Percentiles rank a stretch among this genome's conserved stretches.
Conservation (phyloP, 2,329 filamentous ascomycete species). For the Coniochaeta sp. region DNA sequence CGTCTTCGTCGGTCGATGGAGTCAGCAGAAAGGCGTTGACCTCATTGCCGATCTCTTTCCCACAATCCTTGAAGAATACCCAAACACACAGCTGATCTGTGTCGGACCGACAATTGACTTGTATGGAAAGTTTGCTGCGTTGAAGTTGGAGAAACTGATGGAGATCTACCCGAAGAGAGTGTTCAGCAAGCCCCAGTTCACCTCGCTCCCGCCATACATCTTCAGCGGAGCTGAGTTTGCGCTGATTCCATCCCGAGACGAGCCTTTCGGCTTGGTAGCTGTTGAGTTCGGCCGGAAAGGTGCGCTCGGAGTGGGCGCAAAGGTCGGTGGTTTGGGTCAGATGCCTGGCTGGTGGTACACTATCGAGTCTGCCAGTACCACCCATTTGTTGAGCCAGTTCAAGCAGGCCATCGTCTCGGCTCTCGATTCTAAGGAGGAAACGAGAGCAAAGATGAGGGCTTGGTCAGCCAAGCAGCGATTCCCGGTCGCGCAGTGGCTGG, state of each 20-base stretch:
- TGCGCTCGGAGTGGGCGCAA: slow-evolving; percentile 55
- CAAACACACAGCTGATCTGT: slow-evolving; percentile 52
- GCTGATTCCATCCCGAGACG: slow-evolving; percentile 58
- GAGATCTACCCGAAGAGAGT: slow-evolving; percentile 55
- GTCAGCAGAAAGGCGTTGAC: slow-evolving; percentile 60
- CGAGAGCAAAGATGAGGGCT: slow-evolving; percentile 54
- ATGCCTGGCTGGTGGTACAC: slow-evolving; percentile 66
- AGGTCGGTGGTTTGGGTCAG: slow-evolving; percentile 57
- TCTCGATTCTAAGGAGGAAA: slow-evolving; percentile 45
- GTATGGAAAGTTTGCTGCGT: slow-evolving; percentile 58
- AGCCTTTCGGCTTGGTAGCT: slow-evolving; percentile 60
- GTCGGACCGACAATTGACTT: slow-evolving; percentile 59
- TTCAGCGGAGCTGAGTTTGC: slow-evolving; percentile 61
- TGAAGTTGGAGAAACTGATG: slow-evolving; percentile 58
- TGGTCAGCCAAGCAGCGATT: slow-evolving; percentile 57
- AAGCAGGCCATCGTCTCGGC: slow-evolving; percentile 54
- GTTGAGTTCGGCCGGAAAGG: slow-evolving; percentile 62
- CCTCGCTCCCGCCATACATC: slow-evolving; percentile 53
- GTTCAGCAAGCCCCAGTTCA: slow-evolving; percentile 59
- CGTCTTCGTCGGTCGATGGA: slow-evolving; percentile 62
- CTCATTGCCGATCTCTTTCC: slow-evolving; percentile 61
- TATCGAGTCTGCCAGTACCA: slow-evolving; percentile 54
- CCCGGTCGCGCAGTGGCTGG: slow-evolving; percentile 58
- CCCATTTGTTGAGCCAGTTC: slow-evolving; percentile 56
- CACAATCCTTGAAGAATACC: slow-evolving; percentile 48